Conservation (phyloP, 1,139 yeast species). For the Trichomonascaceae sp. region DNA sequence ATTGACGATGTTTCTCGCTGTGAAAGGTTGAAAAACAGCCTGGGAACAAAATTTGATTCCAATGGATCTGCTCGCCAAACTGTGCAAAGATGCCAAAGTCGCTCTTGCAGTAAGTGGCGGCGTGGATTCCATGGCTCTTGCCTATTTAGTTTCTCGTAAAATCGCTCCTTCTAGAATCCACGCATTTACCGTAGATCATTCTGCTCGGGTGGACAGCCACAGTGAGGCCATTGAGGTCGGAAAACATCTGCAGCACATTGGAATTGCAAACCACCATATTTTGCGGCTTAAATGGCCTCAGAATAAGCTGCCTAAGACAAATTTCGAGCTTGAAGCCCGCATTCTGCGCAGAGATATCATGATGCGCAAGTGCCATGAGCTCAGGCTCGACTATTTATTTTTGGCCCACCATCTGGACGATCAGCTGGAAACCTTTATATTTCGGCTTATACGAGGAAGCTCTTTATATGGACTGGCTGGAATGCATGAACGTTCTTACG, state of each 20-base stretch:
- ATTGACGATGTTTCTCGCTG: background rate
- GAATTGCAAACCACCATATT: slow-evolving; percentile 37
- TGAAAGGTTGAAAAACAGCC: background rate
- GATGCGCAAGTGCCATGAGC: slow-evolving; percentile 32
- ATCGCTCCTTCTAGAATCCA: slow-evolving; percentile 28
- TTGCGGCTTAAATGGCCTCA: slow-evolving; percentile 34
- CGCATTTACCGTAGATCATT: slow-evolving; percentile 58
- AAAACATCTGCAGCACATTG: slow-evolving; percentile 34
- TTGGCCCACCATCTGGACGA: slow-evolving; percentile 70
- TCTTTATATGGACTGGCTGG: slow-evolving; percentile 54
- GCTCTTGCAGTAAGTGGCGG: slow-evolving; percentile 68
- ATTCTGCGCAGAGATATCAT: slow-evolving; percentile 45
- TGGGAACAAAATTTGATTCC: background rate
- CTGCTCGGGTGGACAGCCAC: slow-evolving; percentile 42
- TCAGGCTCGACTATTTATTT: slow-evolving; percentile 36
- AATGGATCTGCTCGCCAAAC: slow-evolving; percentile 4
- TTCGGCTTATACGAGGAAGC: slow-evolving; percentile 50
- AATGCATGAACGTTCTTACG: slow-evolving; percentile 27
- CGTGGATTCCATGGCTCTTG: slow-evolving; percentile 69
- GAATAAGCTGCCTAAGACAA: slow-evolving; percentile 14
- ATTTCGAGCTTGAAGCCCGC: slow-evolving; percentile 32
- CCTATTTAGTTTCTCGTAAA: slow-evolving; percentile 35
- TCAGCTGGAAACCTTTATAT: slow-evolving; percentile 62
- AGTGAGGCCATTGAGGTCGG: slow-evolving; percentile 46
- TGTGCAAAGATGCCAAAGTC: slow-evolving; percentile 14